phyloP scores from a whole-genome alignment of 169 alveolate genomes.

The Plasmodium relictum region DNA sequence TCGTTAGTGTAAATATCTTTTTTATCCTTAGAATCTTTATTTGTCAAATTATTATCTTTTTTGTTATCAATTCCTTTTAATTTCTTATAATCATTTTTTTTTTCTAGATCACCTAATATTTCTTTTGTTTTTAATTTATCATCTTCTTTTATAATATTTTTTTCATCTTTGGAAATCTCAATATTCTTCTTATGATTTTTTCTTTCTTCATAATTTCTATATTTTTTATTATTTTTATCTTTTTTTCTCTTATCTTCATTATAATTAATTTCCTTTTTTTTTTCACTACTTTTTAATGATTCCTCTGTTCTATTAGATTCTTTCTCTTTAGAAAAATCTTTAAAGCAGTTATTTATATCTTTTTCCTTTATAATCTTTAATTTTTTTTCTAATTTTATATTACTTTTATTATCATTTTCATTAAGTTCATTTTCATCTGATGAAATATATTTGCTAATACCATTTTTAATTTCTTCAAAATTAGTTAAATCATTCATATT shows the following conservation, averaged over 20 bases:
- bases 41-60: no score
- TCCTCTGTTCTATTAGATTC: no score
- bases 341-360: neutral
- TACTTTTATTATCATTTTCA: no score
- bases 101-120: neutral
- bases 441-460: no score
- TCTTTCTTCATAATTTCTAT: neutral
- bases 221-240: neutral
- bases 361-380: neutral
- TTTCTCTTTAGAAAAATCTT: neutral
- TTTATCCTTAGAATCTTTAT: no score
- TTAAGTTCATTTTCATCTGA: no score
- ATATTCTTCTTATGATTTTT: neutral
- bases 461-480: no score
- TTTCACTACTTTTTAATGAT: neutral
- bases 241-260: neutral
- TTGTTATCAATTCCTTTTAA: no score
- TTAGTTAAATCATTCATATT: no score
- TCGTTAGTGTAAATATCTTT: no score
- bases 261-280: conserved; percentile 1
- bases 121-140: conserved; percentile 1
- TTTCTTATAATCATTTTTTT: neutral
- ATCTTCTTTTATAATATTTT: neutral
- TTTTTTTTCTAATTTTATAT: no score
- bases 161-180: neutral